These are phyloP conservation scores for Capsicum chinense DNA, from an alignment of 257 asterid species.

Conservation along the genomic window DNA sequence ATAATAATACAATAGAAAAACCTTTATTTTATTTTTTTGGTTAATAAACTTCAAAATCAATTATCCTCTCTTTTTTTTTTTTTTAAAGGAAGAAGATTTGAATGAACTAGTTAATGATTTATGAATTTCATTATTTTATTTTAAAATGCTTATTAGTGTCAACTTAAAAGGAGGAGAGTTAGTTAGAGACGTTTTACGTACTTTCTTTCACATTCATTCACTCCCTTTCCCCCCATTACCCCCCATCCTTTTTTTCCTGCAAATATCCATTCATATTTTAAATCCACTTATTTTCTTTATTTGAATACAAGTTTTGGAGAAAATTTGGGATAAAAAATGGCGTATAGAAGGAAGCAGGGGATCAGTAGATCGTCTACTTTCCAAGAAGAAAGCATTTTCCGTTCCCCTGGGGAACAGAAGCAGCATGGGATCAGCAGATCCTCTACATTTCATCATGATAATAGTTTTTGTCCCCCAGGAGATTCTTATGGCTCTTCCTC, in stretches of 20 bases:
- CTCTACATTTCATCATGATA: slow-evolving; percentile 34
- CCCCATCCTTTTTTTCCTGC: background rate
- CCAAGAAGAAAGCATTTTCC: slow-evolving; percentile 28
- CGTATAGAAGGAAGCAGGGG: slow-evolving; percentile 37
- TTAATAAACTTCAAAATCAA: too few relatives aligned
- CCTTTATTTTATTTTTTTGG: too few relatives aligned
- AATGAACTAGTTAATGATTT: background rate
- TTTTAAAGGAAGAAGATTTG: too few relatives aligned
- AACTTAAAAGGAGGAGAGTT: slow-evolving; percentile 25
- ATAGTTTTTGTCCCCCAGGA: background rate
- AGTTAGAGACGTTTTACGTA: slow-evolving; percentile 24
- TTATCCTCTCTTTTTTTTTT: too few relatives aligned
- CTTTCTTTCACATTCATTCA: too few relatives aligned
- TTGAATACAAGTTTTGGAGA: background rate
- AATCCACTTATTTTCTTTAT: background rate
- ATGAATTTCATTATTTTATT: background rate
- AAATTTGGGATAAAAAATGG: slow-evolving; percentile 19
- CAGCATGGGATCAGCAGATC: slow-evolving; percentile 36
- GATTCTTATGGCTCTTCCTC: background rate
- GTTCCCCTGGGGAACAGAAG: background rate
- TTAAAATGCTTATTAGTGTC: background rate
- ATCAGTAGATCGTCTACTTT: slow-evolving; percentile 36
- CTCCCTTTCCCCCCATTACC: too few relatives aligned
- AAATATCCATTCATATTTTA: background rate
- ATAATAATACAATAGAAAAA: too few relatives aligned